Evolutionary conservation across 192 early-diverging fungal species (phyloP).

Genomic region (Coemansia furcata): DNA sequence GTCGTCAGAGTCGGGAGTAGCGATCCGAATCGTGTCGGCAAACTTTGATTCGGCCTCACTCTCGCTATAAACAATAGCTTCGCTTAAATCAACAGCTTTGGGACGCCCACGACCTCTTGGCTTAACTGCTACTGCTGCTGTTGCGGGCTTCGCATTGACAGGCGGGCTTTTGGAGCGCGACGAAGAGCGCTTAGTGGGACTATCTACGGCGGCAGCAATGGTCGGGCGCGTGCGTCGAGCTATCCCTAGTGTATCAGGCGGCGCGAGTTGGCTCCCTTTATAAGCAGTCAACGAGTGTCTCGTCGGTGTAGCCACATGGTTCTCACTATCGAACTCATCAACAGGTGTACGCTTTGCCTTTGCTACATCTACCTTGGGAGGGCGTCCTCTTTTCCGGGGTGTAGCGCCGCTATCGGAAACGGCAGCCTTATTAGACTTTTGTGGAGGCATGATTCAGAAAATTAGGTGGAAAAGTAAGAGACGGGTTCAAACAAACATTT

Average conservation of each 20-base stretch:
- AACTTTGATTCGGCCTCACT: neutral
- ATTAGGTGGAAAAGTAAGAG: neutral
- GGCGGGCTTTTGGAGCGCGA: neutral
- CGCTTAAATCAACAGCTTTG: neutral
- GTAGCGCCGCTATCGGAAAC: neutral
- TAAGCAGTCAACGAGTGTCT: neutral
- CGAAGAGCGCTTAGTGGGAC: neutral
- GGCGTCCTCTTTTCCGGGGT: conserved; percentile 3
- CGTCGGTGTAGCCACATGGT: conserved; percentile 2
- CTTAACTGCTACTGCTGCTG: neutral
- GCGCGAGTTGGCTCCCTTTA: conserved; percentile 3
- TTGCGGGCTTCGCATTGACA: neutral
- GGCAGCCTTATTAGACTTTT: conserved; percentile 10
- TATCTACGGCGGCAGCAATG: neutral
- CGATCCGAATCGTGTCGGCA: neutral
- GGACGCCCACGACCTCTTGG: neutral
- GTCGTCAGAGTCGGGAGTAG: neutral
- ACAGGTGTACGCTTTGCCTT: neutral
- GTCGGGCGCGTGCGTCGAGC: conserved; percentile 17
- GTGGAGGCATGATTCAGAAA: conserved; percentile 19
- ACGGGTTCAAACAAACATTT: neutral
- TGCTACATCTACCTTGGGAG: neutral
- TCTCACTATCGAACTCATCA: neutral
- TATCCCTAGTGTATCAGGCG: conserved; percentile 28
- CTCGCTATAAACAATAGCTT: conserved; percentile 7